Evolutionary conservation across 2,329 filamentous ascomycete genomes (phyloP), one percentile per base, ranked within the genome.

Genomic region (Colletotrichum eleusines): DNA sequence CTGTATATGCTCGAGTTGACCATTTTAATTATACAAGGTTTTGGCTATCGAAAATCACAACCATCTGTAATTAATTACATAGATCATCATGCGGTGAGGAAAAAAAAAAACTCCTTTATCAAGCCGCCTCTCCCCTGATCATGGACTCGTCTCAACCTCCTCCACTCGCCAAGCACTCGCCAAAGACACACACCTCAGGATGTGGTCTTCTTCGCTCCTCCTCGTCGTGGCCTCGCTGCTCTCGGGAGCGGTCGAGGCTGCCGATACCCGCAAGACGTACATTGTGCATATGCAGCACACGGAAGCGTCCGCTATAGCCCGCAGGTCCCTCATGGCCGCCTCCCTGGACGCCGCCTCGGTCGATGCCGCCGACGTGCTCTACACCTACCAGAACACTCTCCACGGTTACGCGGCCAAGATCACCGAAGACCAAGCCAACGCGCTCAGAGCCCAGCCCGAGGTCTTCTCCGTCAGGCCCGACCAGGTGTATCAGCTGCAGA

Each of bases 341-440:
- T 63, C 65, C 6, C 9, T 68, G 18, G 40, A 64, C 28, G 57
- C 66, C 35, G 59, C 51, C 40, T 48, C 66, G 4, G 51, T 40
- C 51, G 53, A 57, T 14, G 35, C 60, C 40, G 48, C 53, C 38
- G 12, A 60, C 16, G 55, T 72, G 38, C 35, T 72, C n/a, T 73
- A 73, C 38, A 59, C 54, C 28, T 73, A 73, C 35, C 53, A 63
- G 20, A 58, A 58, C 38, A 44, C 60, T 28, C 50, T 69, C 42
- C 69, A 69, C 58, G 72, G 72, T 1, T 73, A 69, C 12, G 64
- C 72, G 5, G 72, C 72, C 1, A 57, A 6, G 18, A 50, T 73
- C 61, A 73, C 69, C 40, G 69, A 60, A 2, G 46, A 44, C 3
- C 64, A 73, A 16, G 72, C 61, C 38, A 28, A 50, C 2, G 64